Base-by-base conservation (phyloP, 257 asterid genomes). In the Ilex aquifolium region DNA sequence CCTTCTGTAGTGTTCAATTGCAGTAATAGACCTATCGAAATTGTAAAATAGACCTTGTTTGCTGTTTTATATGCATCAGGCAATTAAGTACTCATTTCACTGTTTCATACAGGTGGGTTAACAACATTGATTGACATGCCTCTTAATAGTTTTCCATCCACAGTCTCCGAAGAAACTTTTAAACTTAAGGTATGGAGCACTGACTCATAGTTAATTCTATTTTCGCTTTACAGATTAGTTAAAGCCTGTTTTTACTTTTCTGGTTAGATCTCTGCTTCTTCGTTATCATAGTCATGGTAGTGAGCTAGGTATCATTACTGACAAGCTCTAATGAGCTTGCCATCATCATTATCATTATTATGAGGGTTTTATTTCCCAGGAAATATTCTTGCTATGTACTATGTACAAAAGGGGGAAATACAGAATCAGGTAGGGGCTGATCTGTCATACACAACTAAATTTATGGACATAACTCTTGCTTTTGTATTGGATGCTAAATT, bases 101-200 rank as follows among this genome's bases (percentile, higher is more conserved):
- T 66, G 42, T 65, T 31, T 31, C 40, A 62, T 44, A 31, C 87
- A 90, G 99, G 99, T 72, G 99, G 99, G 59, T 71, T 93, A 69
- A 90, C 99, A 10, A 93, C 96, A 59, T 73, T 93, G 82, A 74
- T 93, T 64, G 99, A 93, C 74, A 93, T 93, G 99, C 99, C 99
- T 65, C 85, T 93, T 67, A 93, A 93, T 72, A 89, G 84, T 72
- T 51, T 44, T 55, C 99, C 99, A 16, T 87, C 97, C 29, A 93
- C 99, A 64, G 86, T 85, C 74, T 85, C 96, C 50, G 91, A 78
- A 79, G 97, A 85, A 70, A 75, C 95, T 57, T 88, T 93, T 49
- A 78, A 77, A 65, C 95, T 90, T 66, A 93, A 90, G 97, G 99
- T 89, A 73, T 31, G 57, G 15, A 54, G 21, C 32, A 30, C 40